A percentile compares a stretch with the other conserved stretches of the same genome.
Evolutionary conservation across 257 asterid species (phyloP).

Genomic region (Salvia splendens): DNA sequence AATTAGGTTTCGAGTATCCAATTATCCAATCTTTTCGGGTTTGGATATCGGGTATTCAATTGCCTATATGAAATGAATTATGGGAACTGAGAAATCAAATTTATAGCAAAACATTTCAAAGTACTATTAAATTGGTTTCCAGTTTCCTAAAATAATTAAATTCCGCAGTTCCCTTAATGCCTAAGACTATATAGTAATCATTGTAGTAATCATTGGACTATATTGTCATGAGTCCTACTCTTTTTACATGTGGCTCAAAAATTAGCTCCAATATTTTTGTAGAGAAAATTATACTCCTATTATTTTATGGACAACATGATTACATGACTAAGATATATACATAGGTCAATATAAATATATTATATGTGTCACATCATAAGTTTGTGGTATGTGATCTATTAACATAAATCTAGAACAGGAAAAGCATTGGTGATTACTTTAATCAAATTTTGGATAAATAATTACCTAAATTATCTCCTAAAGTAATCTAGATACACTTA

Average conservation of each 20-base stretch:
- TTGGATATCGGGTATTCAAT: no score
- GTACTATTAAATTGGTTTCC: neutral
- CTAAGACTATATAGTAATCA: constrained; percentile 24
- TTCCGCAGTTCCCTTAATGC: constrained; percentile 26
- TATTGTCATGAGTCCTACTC: neutral
- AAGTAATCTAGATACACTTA: no score
- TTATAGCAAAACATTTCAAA: neutral
- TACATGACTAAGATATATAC: neutral
- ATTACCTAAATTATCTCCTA: neutral
- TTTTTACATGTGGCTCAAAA: constrained; percentile 28
- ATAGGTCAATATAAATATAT: no score
- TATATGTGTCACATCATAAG: neutral
- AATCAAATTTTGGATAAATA: neutral
- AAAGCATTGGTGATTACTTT: neutral
- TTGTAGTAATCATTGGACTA: neutral
- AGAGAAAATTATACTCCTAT: neutral
- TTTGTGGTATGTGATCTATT: neutral
- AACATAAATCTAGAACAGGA: neutral
- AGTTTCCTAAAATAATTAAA: constrained; percentile 19
- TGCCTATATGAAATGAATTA: no score
- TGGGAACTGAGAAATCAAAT: no score
- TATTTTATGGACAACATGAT: neutral
- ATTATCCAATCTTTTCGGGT: no score
- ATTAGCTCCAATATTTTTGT: neutral
- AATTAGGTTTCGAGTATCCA: no score